Evolutionary conservation across 2,329 filamentous ascomycete species (phyloP), one percentile per base, ranked within the genome.

Genomic region (Fusarium udum): DNA sequence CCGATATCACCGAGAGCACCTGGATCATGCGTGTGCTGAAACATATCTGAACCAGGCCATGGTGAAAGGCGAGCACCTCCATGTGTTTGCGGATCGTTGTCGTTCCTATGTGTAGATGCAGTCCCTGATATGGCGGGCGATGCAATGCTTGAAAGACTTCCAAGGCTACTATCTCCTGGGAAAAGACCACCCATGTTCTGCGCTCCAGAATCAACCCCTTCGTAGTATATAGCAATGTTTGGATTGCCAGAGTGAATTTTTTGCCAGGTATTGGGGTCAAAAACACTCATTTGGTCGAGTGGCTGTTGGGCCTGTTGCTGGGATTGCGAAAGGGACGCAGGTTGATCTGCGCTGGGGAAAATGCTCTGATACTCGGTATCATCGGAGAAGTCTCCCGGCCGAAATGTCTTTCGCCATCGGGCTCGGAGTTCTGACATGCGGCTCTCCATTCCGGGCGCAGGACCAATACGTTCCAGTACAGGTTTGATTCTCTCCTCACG

Each of bases 361-460:
- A 73, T 59, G 26, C 55, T 72, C 39, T 69, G 58, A 10, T 63
- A 73, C 15, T 59, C 37, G 5, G 55, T 11, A 3, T 64, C 63
- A 18, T 57, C 58, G 7, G 53, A 32, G 32, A 67, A 70, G 5
- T 52, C 52, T 26, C 56, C 72, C 8, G 72, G 26, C 7, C 61
- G 72, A 28, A 75, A 75, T 11, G 63, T 49, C n/a, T 75, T 75
- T 11, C 72, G 69, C 72, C 72, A 74, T 24, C 72, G 43, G 9
- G 64, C 39, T 18, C 55, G 69, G 34, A 74, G 32, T 31, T 75
- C 72, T 48, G 72, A 72, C 55, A 75, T 59, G 31, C 72, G 72
- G 28, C 69, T 73, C 37, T 74, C 72, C 72, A 74, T 74, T 6
- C 72, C 72, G 3, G 72, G 72, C 20, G 69, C 72, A 31, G 72